Evolutionary conservation across 2,329 filamentous ascomycete species (phyloP).

Genomic region (Cercospora sp.): DNA sequence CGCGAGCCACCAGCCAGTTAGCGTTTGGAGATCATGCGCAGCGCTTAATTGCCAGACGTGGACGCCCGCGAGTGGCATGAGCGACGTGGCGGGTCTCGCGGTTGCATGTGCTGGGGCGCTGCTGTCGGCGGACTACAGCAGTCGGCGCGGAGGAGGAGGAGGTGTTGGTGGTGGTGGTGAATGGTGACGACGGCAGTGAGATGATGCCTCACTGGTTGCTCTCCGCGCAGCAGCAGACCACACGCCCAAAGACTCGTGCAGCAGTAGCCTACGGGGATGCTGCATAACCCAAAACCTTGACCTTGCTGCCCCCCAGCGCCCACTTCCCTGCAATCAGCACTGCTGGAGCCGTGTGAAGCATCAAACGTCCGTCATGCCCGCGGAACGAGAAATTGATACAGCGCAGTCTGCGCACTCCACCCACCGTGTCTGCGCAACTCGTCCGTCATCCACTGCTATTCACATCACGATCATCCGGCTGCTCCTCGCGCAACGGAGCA

Average conservation of each 20-base stretch:
- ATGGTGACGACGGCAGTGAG: background rate
- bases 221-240: background rate
- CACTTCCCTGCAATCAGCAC: background rate
- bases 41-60: constrained; percentile 3
- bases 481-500: background rate
- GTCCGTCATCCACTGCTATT: background rate
- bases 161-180: background rate
- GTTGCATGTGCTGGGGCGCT: too few species aligned
- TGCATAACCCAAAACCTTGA: background rate
- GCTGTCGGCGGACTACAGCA: too few species aligned
- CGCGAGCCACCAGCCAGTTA: constrained; percentile 2
- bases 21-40: constrained; percentile 7
- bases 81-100: background rate
- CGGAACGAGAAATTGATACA: background rate
- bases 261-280: background rate
- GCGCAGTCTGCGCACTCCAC: background rate
- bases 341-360: background rate
- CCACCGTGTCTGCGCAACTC: background rate
- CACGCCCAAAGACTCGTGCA: background rate
- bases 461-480: background rate
- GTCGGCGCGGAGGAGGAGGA: background rate
- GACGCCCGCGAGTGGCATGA: background rate
- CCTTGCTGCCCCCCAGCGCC: background rate
- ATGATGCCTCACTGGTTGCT: background rate
- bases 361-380: background rate